Evolutionary conservation across 2,329 filamentous ascomycete genomes (phyloP), one percentile per base, ranked within the genome.

Genomic region (Colletotrichum sp.): DNA sequence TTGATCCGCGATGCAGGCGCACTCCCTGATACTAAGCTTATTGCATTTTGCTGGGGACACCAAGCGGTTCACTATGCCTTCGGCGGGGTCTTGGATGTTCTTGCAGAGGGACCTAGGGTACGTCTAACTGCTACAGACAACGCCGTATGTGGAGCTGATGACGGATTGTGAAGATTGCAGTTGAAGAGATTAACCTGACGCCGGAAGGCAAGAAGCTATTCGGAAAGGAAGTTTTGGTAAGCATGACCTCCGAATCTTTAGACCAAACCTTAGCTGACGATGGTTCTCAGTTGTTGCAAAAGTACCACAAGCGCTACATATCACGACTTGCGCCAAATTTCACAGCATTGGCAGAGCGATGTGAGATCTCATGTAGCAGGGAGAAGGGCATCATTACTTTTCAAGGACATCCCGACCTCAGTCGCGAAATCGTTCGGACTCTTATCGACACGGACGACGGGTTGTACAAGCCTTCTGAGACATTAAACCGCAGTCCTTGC

Each of bases 371-470:
- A 5, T 32, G 18, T 5, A 21, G 28, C 6, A 12, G 0, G 30
- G 59, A 62, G 59, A 62, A 62, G 10, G 28, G 59, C 6, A 30
- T 62, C 7, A n/a, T 62, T 15, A 62, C 26, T 13, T 62, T 62
- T 3, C 59, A 62, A 32, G 59, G 59, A 4, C 59, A 62, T 62
- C 59, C 59, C 12, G 59, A 62, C 18, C 59, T 62, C 28, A 62
- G 16, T 16, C 28, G 59, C 6, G 59, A 62, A 9, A 62, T 32
- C 4, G 6, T 34, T 13, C 6, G 18, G 59, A 24, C 18, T 13
- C 59, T 62, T 18, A 32, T 62, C 7, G 28, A 32, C 10, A 62
- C 59, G 6, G 59, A 62, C 8, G 18, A 59, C 9, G 55, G 55
- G 16, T 1, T 28, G 24, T 59, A 59, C 55, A 59, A 59, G n/a